phyloP scores from a whole-genome alignment of 2,329 filamentous ascomycete species.

The Magnaporthiopsis rhizophila region DNA sequence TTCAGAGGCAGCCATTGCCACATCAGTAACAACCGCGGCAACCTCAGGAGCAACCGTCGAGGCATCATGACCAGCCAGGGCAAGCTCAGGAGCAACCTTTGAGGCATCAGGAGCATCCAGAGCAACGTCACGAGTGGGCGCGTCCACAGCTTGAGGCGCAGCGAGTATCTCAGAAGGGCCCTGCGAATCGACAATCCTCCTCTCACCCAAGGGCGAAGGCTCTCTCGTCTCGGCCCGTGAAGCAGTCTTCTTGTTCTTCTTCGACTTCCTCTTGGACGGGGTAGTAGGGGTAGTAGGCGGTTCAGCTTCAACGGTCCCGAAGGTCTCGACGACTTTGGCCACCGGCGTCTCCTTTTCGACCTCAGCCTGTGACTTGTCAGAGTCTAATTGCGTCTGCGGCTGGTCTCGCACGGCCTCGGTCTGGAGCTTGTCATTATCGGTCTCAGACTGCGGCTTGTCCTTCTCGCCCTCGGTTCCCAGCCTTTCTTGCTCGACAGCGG shows the following conservation, averaged over 20 bases:
- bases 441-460: background rate
- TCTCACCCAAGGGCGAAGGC: slow-evolving; percentile 15
- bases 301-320: slow-evolving; percentile 8
- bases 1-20: too few relatives aligned
- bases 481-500: background rate
- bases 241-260: slow-evolving; percentile 7
- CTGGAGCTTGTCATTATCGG: background rate
- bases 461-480: background rate
- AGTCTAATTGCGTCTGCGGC: background rate
- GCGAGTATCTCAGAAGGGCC: background rate
- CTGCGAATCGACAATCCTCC: background rate
- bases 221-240: slow-evolving; percentile 24
- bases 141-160: background rate
- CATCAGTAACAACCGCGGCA: background rate
- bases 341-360: background rate
- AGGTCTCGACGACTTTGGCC: background rate
- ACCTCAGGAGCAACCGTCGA: background rate
- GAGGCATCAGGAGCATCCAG: background rate
- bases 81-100: background rate
- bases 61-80: background rate
- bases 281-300: slow-evolving; percentile 16
- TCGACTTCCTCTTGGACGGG: slow-evolving; percentile 20
- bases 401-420: background rate
- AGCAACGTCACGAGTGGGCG: too few relatives aligned
- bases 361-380: background rate